phyloP scores from a whole-genome alignment of 495 filamentous ascomycete species.

The Cercophora newfieldiana region DNA sequence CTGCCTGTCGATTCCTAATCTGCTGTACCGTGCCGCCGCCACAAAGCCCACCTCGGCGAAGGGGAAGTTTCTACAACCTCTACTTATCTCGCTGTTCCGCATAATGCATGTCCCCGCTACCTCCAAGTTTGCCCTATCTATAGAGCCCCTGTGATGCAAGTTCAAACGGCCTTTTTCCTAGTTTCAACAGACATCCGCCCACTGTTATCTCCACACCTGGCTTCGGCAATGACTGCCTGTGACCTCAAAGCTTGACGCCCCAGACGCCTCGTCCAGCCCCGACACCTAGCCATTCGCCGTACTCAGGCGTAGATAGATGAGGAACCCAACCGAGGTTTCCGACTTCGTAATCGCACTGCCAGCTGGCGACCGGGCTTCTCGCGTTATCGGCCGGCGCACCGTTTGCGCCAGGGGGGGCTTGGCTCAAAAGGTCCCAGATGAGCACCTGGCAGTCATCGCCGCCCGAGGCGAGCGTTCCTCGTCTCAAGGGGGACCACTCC shows the following conservation, averaged over 20 bases:
- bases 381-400: constrained; percentile 53
- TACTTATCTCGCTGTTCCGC: not conserved
- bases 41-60: not conserved
- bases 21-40: not conserved
- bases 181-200: too few species aligned
- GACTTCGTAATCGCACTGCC: constrained; percentile 96
- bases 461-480: constrained; percentile 87
- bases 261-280: constrained; percentile 88
- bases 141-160: not conserved
- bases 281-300: constrained; percentile 92
- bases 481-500: constrained; percentile 87
- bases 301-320: constrained; percentile 67
- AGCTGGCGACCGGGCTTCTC: constrained; percentile 74
- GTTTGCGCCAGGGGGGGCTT: constrained; percentile 46
- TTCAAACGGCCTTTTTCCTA: not conserved
- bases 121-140: not conserved
- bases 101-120: not conserved
- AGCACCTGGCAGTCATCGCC: constrained; percentile 89
- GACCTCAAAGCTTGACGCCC: constrained; percentile 51
- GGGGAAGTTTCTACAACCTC: not conserved
- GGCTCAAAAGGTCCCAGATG: constrained; percentile 88
- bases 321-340: constrained; percentile 95
- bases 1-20: not conserved
- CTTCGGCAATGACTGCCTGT: not conserved
- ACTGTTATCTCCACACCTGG: not conserved